A percentile compares a stretch with the other conserved stretches of the same genome.
phyloP scores from a whole-genome alignment of 306 rosid species.

The Castanopsis chinensis region DNA sequence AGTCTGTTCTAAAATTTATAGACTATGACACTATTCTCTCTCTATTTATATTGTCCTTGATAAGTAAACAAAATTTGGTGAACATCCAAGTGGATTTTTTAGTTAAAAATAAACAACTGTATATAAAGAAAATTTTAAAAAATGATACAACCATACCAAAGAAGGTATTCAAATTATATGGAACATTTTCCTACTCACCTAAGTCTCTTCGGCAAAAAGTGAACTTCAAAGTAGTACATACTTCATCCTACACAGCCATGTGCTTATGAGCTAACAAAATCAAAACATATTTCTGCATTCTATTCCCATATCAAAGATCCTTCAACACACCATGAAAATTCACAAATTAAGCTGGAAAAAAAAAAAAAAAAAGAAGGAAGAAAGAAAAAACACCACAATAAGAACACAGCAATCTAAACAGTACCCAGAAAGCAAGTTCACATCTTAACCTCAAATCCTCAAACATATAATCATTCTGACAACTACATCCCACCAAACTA shows the following conservation, averaged over 20 bases:
- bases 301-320: not conserved
- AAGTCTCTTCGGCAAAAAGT: not conserved
- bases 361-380: not conserved
- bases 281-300: not conserved
- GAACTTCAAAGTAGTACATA: not conserved
- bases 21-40: not conserved
- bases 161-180: too few species aligned
- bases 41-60: not conserved
- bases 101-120: not conserved
- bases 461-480: slow-evolving; percentile 3
- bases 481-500: not conserved
- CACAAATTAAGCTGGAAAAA: not conserved
- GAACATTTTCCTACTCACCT: not conserved
- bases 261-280: not conserved
- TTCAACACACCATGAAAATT: not conserved
- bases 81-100: not conserved
- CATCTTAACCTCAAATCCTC: slow-evolving; percentile 14
- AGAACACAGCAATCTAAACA: not conserved
- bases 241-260: not conserved
- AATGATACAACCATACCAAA: not conserved
- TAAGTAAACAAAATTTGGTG: not conserved
- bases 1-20: not conserved
- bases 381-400: not conserved
- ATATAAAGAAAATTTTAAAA: not conserved
- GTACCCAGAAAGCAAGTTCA: not conserved